Base-by-base conservation (phyloP, 805 yeast species). In the Saccharomycodes ludwigii region DNA sequence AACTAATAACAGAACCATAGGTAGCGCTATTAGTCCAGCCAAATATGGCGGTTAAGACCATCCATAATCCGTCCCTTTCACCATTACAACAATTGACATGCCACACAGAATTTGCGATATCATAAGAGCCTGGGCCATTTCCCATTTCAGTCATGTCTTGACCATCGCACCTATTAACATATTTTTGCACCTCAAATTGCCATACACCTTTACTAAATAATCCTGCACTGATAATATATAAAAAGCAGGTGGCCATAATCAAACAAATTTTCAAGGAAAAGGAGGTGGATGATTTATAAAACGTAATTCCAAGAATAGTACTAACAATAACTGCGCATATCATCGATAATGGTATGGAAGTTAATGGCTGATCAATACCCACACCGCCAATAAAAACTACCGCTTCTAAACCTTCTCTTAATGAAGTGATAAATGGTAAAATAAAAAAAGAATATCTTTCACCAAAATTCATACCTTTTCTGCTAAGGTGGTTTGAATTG, bases 1-100 rank as follows among this genome's bases (percentile, higher is more conserved):
- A 85, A 30, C 85, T 70, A 4, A 67, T 52, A 1, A 85, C 85
- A 14, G 94, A 80, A 4, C 93, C 94, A 48, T 78, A 82, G 0
- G 96, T 85, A 3, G 95, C 95, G 40, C 86, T 73, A 52, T 85
- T 85, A 10, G 91, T 84, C 96, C 96, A 85, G 2, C 96, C 96
- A 31, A 85, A 66, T 4, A 85, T 62, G 1, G 94, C 95, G 21
- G 86, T 83, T 45, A 81, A 65, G 21, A 85, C 61, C 94, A 84
- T 83, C 94, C 94, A 85, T 20, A 76, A 73, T 4, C 94, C 94
- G 47, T 85, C 95, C n/a, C 70, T 79, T 42, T 81, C 78, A 16
- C 94, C 93, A 52, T 84, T 84, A 58, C 96, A 85, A 54, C 95
- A 84, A 56, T 85, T 83, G 17, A 85, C 94, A 52, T 85, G 96